A percentile compares a stretch with the other conserved stretches of the same genome.
Evolutionary conservation across 305 asterid species (phyloP).

Genomic region (Rubia peregrina): DNA sequence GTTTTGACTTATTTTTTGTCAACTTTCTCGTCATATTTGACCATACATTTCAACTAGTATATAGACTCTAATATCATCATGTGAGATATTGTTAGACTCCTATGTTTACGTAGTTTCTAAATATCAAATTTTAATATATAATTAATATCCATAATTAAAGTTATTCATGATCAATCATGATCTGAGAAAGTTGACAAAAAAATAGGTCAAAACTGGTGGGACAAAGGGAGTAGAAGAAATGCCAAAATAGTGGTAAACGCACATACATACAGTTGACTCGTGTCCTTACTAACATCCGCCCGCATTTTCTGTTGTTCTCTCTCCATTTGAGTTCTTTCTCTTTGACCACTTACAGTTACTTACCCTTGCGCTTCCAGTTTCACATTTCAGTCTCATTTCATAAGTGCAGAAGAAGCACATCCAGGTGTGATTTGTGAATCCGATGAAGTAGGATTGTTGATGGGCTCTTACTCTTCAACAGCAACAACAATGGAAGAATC

Average conservation of each 20-base stretch:
- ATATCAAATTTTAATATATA: too few species aligned
- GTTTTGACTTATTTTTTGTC: too few species aligned
- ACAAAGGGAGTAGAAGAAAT: too few species aligned
- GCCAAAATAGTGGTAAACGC: background rate
- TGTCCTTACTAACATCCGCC: background rate
- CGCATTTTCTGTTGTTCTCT: background rate
- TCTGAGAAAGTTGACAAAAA: too few species aligned
- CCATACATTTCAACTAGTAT: too few species aligned
- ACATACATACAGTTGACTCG: background rate
- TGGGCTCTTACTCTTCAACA: background rate
- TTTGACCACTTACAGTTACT: background rate
- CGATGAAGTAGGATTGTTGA: background rate
- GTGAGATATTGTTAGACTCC: too few species aligned
- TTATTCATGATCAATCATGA: too few species aligned
- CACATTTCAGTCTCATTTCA: conserved; percentile 2
- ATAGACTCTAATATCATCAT: too few species aligned
- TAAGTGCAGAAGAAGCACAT: background rate
- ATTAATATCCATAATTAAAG: too few species aligned
- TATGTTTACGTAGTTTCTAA: too few species aligned
- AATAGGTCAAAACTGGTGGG: too few species aligned
- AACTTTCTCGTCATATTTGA: too few species aligned
- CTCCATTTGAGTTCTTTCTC: background rate
- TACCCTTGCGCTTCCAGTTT: background rate
- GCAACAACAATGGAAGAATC: conserved; percentile 8
- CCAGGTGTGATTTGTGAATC: background rate